Evolutionary conservation across 1,139 yeast species (phyloP).

Genomic region (Pichia kudriavzevii): DNA sequence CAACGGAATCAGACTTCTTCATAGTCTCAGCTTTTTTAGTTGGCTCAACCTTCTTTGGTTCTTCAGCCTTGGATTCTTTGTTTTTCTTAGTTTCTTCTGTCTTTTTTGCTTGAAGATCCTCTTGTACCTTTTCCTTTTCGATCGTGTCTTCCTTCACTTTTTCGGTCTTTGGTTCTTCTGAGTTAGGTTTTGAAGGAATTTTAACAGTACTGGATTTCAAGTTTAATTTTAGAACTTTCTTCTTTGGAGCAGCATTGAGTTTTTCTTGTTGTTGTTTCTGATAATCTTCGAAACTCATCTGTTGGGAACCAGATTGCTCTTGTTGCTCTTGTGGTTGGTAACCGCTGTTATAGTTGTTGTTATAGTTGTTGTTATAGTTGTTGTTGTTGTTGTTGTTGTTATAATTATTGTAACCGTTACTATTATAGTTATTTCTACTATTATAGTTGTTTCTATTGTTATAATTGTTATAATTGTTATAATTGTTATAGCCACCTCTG

Average conservation of each 20-base stretch:
- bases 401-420: conserved; percentile 15
- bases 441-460: conserved; percentile 13
- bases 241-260: conserved; percentile 42
- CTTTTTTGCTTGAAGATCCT: conserved; percentile 4
- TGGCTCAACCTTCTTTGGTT: conserved; percentile 14
- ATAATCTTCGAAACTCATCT: conserved; percentile 84
- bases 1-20: conserved; percentile 12
- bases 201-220: conserved; percentile 56
- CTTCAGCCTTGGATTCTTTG: conserved; percentile 4
- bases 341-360: conserved; percentile 17
- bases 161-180: conserved; percentile 26
- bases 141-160: conserved; percentile 15
- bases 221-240: conserved; percentile 56
- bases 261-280: conserved; percentile 56
- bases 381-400: conserved; percentile 9
- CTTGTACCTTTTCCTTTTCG: conserved; percentile 25
- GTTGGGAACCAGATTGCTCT: conserved; percentile 32
- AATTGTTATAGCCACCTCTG: conserved; percentile 15
- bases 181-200: conserved; percentile 49
- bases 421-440: conserved; percentile 13
- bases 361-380: conserved; percentile 5
- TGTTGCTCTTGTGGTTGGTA: conserved; percentile 21
- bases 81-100: conserved; percentile 3
- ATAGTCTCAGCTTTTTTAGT: conserved; percentile 7
- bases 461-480: conserved; percentile 4